Conservation (phyloP, 768 basidiomycete genomes). For the Rhizopogon vulgaris region DNA sequence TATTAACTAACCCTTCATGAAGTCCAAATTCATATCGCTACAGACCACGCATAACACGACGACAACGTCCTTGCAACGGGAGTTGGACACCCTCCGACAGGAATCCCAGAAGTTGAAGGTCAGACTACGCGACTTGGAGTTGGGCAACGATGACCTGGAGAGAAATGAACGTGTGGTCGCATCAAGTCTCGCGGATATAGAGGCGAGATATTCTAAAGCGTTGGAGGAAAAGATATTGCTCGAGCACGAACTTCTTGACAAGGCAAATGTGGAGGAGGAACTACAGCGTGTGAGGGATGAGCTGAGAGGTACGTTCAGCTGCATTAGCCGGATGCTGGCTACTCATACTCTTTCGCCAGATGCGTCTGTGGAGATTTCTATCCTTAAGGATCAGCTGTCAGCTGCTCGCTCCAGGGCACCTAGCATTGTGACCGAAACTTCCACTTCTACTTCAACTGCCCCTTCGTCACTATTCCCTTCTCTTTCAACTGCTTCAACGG, state of each 20-base stretch:
- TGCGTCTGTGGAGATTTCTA: constrained; percentile 76
- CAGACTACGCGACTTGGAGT: constrained; percentile 82
- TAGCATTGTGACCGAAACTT: constrained; percentile 19
- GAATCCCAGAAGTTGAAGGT: constrained; percentile 66
- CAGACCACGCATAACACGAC: constrained; percentile 90
- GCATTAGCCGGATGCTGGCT: not conserved
- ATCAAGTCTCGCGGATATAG: constrained; percentile 77
- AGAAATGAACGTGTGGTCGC: constrained; percentile 87
- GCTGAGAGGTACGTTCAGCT: constrained; percentile 60
- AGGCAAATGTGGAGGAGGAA: constrained; percentile 86
- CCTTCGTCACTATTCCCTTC: constrained; percentile 31
- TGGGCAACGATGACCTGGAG: constrained; percentile 98
- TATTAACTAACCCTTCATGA: constrained; percentile 7
- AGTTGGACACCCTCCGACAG: constrained; percentile 77
- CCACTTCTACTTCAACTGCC: constrained; percentile 15
- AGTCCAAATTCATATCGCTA: constrained; percentile 82
- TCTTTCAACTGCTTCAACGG: constrained; percentile 23
- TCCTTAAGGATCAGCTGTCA: constrained; percentile 71
- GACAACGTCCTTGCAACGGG: constrained; percentile 84
- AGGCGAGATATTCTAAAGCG: constrained; percentile 82
- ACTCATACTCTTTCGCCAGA: constrained; percentile 41
- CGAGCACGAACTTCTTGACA: constrained; percentile 91
- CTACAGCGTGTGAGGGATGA: constrained; percentile 89
- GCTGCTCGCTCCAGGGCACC: constrained; percentile 29
- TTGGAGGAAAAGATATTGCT: constrained; percentile 96